Base-by-base conservation (phyloP, 176 grass and related monocot genomes). In the Ensete ventricosum region DNA sequence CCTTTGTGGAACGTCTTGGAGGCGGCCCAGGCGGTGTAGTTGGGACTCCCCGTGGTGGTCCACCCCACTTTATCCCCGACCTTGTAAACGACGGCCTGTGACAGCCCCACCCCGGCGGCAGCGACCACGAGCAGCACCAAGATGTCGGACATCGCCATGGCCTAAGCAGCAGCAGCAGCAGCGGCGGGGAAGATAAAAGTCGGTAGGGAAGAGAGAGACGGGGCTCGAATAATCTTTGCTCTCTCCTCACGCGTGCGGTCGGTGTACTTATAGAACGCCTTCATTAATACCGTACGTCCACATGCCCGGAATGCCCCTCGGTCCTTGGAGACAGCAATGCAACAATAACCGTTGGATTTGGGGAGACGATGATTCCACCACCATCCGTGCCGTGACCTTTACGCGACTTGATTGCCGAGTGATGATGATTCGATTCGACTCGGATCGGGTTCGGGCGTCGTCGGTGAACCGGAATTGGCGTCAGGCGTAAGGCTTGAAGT, bases 11-110 rank as follows among this genome's bases (percentile, higher is more conserved):
- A 68, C 11, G 27, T 34, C 24, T 68, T 68, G 65, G 65, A 68
- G 3, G 16, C 17, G 24, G 65, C 10, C 65, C 65, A 68, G 14
- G 65, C 65, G 65, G 65, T 68, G 25, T 68, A 68, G 65, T 68
- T 68, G 65, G 65, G 24, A 14, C 14, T 34, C 26, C 24, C 24
- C 65, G 34, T 11, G 24, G 34, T 43, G 26, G 65, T 68, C 65
- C 65, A 68, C 65, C 65, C 65, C 3, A 13, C 14, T 12, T 1
- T 14, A 68, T 48, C 65, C 1, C 65, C 65, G 12, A 68, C 65
- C 65, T 68, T 68, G 65, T 68, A 34, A 14, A 48, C 65, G 11
- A 25, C 24, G 2, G 65, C 65, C 65, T 68, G 11, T 10, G 25
- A 29, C 25, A 11, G 13, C 13, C 65, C 25, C 25, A 12, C 10